phyloP scores from a whole-genome alignment of 225 moss, liverwort and hornwort genomes.

The Straminergon stramineum region DNA sequence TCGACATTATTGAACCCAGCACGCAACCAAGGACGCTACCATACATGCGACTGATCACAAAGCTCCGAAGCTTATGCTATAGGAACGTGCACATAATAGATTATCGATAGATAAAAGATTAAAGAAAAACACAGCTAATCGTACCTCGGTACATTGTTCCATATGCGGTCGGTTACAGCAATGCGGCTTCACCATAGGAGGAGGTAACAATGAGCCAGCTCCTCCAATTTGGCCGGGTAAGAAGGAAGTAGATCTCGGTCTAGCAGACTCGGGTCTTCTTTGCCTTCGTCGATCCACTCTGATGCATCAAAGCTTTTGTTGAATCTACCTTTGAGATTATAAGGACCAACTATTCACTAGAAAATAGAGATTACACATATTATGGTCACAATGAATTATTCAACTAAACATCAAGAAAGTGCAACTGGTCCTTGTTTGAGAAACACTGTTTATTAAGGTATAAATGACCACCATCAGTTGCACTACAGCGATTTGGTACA shows the following conservation, averaged over 20 bases:
- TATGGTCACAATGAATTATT: background rate
- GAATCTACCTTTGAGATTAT: background rate
- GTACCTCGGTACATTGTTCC: constrained; percentile 86
- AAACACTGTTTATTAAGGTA: background rate
- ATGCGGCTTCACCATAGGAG: constrained; percentile 76
- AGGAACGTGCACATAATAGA: background rate
- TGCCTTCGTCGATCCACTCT: constrained; percentile 48
- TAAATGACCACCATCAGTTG: background rate
- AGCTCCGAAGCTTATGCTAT: background rate
- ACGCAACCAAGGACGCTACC: background rate
- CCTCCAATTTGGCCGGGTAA: constrained; percentile 29
- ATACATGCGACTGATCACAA: background rate
- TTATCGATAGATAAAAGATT: background rate
- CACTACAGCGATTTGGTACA: background rate
- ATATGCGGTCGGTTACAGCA: constrained; percentile 81
- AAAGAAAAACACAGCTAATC: background rate
- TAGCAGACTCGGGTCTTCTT: constrained; percentile 42
- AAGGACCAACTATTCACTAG: background rate
- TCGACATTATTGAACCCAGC: background rate
- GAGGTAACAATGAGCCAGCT: constrained; percentile 61
- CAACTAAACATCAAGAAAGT: background rate
- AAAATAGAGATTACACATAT: background rate
- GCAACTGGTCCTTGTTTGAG: background rate
- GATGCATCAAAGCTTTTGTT: background rate
- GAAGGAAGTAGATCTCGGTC: constrained; percentile 16